These are phyloP conservation scores for Boletus sp. DNA, from an alignment of 768 basidiomycete genomes.

Conservation along the genomic window DNA sequence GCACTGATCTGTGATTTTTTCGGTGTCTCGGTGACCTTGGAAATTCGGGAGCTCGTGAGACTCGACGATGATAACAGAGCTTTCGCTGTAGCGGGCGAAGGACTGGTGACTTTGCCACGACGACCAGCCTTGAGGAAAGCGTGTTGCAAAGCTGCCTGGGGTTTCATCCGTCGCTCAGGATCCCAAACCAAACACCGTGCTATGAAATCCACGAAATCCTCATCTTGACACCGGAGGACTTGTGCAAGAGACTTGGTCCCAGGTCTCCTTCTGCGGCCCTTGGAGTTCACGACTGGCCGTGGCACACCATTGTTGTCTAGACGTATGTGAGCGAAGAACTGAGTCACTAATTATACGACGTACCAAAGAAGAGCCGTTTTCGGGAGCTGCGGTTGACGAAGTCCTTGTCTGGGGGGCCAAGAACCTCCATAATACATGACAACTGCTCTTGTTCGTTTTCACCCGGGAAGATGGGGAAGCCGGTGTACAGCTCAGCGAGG, in stretches of 20 bases:
- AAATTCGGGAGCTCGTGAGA: conserved; percentile 45
- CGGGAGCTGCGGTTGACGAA: conserved; percentile 92
- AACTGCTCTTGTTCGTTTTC: conserved; percentile 99
- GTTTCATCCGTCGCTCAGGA: conserved; percentile 93
- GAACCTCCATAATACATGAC: conserved; percentile 98
- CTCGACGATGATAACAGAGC: conserved; percentile 57
- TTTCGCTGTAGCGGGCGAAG: conserved; percentile 47
- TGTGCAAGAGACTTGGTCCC: conserved; percentile 87
- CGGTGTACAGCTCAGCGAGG: conserved; percentile 93
- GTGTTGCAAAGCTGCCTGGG: conserved; percentile 87
- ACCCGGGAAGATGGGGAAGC: conserved; percentile 97
- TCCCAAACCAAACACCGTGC: conserved; percentile 98
- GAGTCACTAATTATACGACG: conserved; percentile 17
- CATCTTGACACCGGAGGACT: conserved; percentile 89
- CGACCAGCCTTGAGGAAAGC: conserved; percentile 77
- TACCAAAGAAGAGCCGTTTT: conserved; percentile 95
- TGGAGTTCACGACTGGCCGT: conserved; percentile 91
- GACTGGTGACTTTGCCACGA: conserved; percentile 44
- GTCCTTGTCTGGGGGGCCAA: conserved; percentile 93
- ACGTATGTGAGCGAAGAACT: conserved; percentile 4
- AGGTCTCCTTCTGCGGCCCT: conserved; percentile 88
- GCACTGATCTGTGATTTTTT: conserved; percentile 90
- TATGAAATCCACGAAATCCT: conserved; percentile 95
- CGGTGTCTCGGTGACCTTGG: conserved; percentile 66
- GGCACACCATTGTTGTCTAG: conserved; percentile 91